These are phyloP conservation scores for Echria macrotheca DNA, from an alignment of 495 filamentous ascomycete genomes.

Conservation along the genomic window DNA sequence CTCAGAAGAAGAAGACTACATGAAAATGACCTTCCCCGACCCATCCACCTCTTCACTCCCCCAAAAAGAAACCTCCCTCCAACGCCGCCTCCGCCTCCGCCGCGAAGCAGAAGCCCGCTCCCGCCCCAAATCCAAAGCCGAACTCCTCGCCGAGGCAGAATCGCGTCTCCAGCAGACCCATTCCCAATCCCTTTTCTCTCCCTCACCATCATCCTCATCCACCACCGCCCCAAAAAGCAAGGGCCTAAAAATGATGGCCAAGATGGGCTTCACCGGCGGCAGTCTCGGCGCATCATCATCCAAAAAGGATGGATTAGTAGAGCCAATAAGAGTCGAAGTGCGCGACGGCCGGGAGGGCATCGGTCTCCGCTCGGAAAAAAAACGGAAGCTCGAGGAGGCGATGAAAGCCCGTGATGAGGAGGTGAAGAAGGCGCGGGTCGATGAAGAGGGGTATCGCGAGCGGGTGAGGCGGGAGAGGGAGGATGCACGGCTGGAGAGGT, in stretches of 20 bases:
- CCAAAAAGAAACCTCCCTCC: constrained; percentile 49
- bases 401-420: constrained; percentile 44
- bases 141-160: constrained; percentile 65
- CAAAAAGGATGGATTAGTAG: constrained; percentile 16
- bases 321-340: constrained; percentile 32
- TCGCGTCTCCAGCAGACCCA: no score
- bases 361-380: constrained; percentile 74
- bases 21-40: constrained; percentile 55
- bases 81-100: constrained; percentile 48
- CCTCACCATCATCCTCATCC: background rate
- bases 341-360: constrained; percentile 76
- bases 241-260: constrained; percentile 94
- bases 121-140: constrained; percentile 71
- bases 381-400: constrained; percentile 70
- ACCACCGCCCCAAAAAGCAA: constrained; percentile 50
- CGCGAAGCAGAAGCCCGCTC: constrained; percentile 56
- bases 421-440: constrained; percentile 58
- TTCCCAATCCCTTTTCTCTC: no score
- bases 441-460: constrained; percentile 74
- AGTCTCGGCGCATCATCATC: constrained; percentile 52
- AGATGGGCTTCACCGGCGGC: constrained; percentile 77
- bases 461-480: constrained; percentile 67
- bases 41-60: background rate
- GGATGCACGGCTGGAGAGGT: constrained; percentile 58
- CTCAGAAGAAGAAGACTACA: constrained; percentile 53